A percentile compares a stretch with the other conserved stretches of the same genome.
These are phyloP conservation scores for Eragrostis nindensis DNA, from an alignment of 176 grass and related monocot genomes.

Conservation along the genomic window DNA sequence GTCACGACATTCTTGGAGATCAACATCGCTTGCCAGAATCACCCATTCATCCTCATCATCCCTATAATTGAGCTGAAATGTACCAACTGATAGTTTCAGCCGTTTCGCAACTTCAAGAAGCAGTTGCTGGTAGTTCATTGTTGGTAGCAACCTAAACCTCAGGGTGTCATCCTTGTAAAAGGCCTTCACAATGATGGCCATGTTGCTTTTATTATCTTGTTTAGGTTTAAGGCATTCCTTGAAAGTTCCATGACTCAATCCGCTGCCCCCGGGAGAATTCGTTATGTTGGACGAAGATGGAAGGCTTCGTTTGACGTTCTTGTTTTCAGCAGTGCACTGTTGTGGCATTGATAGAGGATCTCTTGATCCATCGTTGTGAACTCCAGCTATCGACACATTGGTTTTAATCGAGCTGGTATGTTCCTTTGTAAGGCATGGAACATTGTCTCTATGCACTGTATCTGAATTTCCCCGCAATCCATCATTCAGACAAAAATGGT, in stretches of 20 bases:
- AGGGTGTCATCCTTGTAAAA: conserved; percentile 52
- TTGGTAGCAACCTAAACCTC: conserved; percentile 54
- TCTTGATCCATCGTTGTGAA: conserved; percentile 1
- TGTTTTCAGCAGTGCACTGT: conserved; percentile 15
- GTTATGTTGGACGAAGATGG: conserved; percentile 51
- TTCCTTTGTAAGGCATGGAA: too few relatives aligned
- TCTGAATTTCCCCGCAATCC: conserved; percentile 9
- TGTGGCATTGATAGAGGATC: conserved; percentile 2
- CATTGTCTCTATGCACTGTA: neutral
- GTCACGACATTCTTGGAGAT: conserved; percentile 64
- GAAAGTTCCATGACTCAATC: conserved; percentile 43
- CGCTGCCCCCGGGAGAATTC: conserved; percentile 45
- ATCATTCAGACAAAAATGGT: conserved; percentile 20
- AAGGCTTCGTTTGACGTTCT: conserved; percentile 29
- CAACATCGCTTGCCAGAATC: conserved; percentile 46
- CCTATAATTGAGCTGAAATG: conserved; percentile 65
- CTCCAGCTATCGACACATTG: neutral
- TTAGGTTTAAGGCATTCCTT: conserved; percentile 13
- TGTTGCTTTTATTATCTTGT: neutral
- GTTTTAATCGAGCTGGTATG: neutral
- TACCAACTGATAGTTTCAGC: conserved; percentile 46
- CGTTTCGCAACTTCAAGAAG: conserved; percentile 49
- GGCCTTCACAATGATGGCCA: conserved; percentile 50
- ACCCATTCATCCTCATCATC: conserved; percentile 72
- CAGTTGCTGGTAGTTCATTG: conserved; percentile 41